Evolutionary conservation across 1,139 yeast species (phyloP).

Genomic region (Suhomyces atakaporum): DNA sequence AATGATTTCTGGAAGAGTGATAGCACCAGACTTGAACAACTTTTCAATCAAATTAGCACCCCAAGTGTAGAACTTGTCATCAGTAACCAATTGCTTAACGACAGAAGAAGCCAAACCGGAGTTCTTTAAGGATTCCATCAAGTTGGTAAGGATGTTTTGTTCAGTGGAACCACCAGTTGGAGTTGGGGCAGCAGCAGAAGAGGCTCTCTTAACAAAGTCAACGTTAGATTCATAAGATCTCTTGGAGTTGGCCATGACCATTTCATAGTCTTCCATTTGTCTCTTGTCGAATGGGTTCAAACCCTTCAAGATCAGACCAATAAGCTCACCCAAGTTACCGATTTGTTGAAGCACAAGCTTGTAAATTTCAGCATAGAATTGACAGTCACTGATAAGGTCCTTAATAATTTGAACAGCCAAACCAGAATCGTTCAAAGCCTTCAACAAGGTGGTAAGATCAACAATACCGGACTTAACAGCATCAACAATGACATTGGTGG

Average conservation of each 20-base stretch:
- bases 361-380: conserved; percentile 44
- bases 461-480: conserved; percentile 38
- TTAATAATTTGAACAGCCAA: conserved; percentile 43
- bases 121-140: conserved; percentile 48
- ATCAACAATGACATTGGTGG: conserved; percentile 31
- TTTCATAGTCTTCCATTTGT: conserved; percentile 17
- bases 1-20: conserved; percentile 31
- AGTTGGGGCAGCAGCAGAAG: conserved; percentile 9
- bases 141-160: conserved; percentile 31
- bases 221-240: conserved; percentile 10
- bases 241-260: conserved; percentile 8
- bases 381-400: conserved; percentile 42
- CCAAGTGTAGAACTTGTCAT: conserved; percentile 39
- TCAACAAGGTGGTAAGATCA: conserved; percentile 41
- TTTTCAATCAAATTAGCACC: conserved; percentile 43
- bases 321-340: conserved; percentile 31
- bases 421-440: conserved; percentile 47
- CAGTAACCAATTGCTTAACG: conserved; percentile 42
- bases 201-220: conserved; percentile 12
- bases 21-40: conserved; percentile 34
- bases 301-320: conserved; percentile 27
- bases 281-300: conserved; percentile 21
- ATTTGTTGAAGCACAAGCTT: conserved; percentile 36
- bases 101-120: conserved; percentile 49
- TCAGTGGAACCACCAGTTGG: conserved; percentile 7